Evolutionary conservation across 2,329 filamentous ascomycete genomes (phyloP), one percentile per base, ranked within the genome.

Genomic region (Paracamarosporium sp.): DNA sequence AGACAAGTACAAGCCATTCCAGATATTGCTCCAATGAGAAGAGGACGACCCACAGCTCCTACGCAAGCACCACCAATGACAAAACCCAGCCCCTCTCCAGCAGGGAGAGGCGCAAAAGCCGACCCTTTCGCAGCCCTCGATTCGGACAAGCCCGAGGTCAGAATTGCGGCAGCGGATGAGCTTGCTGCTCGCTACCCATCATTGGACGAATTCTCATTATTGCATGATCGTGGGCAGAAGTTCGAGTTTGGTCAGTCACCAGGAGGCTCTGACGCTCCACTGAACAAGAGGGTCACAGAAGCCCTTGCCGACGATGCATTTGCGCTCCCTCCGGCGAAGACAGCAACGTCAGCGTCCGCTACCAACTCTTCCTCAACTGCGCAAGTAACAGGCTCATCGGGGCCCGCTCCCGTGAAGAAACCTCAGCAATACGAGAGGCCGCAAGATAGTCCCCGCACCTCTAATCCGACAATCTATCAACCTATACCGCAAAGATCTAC

Each of bases 81-180:
- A 36, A 88, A 86, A 69, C 85, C 85, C 52, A 89, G 80, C 66
- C 85, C 88, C 7, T 92, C 91, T 5, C 90, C 92, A 0, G 85
- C 92, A 0, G 85, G 88, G 64, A 85, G 88, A 62, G 88, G 89
- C 40, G 85, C 88, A 1, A 83, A 84, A 25, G 88, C 86, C 45
- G 95, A 99, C 75, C 95, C 95, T 0, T 99, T 98, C 74, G 92
- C 92, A 17, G 92, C 92, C 0, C 83, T 99, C 25, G 95, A 99
- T 73, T 85, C 89, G 2, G 88, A 85, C 55, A 80, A 83, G 31
- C 76, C 61, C 64, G 81, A 64, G 68, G 76, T 80, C 4, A 69
- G 81, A 55, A 75, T 79, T 24, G 80, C 80, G 7, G 83, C 85
- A 22, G 81, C 83, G 2, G 95, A 98, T 65, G 94, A 98, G 70